phyloP scores from a whole-genome alignment of 768 basidiomycete species.

The Lactifluus rugatus region DNA sequence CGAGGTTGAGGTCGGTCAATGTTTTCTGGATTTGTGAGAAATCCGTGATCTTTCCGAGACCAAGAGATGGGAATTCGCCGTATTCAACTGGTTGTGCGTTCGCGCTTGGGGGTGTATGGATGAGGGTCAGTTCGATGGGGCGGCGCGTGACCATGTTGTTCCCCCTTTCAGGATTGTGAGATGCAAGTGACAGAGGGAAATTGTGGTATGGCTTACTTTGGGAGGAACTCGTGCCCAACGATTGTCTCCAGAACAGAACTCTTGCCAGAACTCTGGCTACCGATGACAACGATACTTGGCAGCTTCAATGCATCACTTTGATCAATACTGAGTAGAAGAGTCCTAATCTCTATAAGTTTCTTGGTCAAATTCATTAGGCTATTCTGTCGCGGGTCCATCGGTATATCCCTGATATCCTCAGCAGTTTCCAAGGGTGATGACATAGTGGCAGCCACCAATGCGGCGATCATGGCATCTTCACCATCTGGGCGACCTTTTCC shows the following conservation, averaged over 20 bases:
- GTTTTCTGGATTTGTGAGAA: slow-evolving; percentile 89
- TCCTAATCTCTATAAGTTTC: slow-evolving; percentile 93
- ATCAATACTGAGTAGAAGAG: slow-evolving; percentile 91
- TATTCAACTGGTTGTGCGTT: slow-evolving; percentile 62
- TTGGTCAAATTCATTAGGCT: slow-evolving; percentile 88
- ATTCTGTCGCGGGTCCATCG: slow-evolving; percentile 49
- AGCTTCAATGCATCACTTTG: slow-evolving; percentile 90
- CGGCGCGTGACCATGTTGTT: slow-evolving; percentile 99
- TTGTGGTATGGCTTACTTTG: slow-evolving; percentile 64
- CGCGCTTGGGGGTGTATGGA: slow-evolving; percentile 69
- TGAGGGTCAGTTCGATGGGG: slow-evolving; percentile 94
- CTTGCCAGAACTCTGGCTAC: slow-evolving; percentile 97
- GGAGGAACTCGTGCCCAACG: slow-evolving; percentile 95
- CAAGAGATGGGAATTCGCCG: slow-evolving; percentile 88
- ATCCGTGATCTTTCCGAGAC: slow-evolving; percentile 81
- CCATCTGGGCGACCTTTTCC: slow-evolving; percentile 38
- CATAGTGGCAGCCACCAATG: slow-evolving; percentile 67
- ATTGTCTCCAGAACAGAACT: slow-evolving; percentile 96
- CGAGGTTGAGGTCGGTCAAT: slow-evolving; percentile 88
- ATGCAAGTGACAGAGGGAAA: not conserved
- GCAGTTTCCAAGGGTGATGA: slow-evolving; percentile 59
- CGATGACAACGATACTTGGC: slow-evolving; percentile 96
- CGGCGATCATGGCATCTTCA: slow-evolving; percentile 57
- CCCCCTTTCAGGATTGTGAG: slow-evolving; percentile 46
- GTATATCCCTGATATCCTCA: slow-evolving; percentile 27